These are phyloP conservation scores for Zygoascus flipseniorum DNA, from an alignment of 805 yeast genomes.

Conservation along the genomic window DNA sequence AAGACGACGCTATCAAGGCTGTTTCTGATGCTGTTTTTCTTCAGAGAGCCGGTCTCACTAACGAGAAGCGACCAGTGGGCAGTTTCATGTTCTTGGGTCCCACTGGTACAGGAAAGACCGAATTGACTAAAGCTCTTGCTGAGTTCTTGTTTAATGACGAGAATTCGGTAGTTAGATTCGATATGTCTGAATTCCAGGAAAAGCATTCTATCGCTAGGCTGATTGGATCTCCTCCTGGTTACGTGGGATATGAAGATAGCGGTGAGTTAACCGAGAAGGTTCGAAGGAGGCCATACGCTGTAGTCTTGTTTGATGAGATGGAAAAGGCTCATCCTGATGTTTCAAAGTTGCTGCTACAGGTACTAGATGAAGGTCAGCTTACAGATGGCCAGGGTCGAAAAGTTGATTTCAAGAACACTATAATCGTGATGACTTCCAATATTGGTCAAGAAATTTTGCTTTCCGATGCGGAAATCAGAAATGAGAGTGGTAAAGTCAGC, in stretches of 20 bases:
- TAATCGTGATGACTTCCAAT: conserved; percentile 93
- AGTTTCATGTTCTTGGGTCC: conserved; percentile 96
- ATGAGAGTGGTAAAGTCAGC: conserved; percentile 49
- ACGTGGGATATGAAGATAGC: conserved; percentile 86
- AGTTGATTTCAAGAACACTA: conserved; percentile 89
- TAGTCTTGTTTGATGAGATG: conserved; percentile 88
- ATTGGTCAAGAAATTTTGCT: conserved; percentile 88
- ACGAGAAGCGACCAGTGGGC: conserved; percentile 91
- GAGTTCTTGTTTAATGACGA: conserved; percentile 88
- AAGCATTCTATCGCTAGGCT: conserved; percentile 83
- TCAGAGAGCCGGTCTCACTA: conserved; percentile 94
- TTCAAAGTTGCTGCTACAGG: conserved; percentile 84
- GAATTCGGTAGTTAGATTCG: conserved; percentile 79
- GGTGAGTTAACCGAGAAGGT: conserved; percentile 97
- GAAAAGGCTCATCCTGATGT: conserved; percentile 96
- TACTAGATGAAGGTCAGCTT: conserved; percentile 86
- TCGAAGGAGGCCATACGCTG: conserved; percentile 89
- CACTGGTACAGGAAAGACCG: conserved; percentile 98
- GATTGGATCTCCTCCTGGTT: conserved; percentile 98
- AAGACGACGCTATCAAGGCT: conserved; percentile 86
- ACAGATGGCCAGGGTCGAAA: conserved; percentile 94
- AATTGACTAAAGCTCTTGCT: conserved; percentile 85
- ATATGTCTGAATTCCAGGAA: conserved; percentile 97
- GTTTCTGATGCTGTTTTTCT: conserved; percentile 90
- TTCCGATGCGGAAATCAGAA: conserved; percentile 43